Evolutionary conservation across 176 grass and related monocot species (phyloP), one percentile per base, ranked within the genome.

Genomic region (Poa annua): DNA sequence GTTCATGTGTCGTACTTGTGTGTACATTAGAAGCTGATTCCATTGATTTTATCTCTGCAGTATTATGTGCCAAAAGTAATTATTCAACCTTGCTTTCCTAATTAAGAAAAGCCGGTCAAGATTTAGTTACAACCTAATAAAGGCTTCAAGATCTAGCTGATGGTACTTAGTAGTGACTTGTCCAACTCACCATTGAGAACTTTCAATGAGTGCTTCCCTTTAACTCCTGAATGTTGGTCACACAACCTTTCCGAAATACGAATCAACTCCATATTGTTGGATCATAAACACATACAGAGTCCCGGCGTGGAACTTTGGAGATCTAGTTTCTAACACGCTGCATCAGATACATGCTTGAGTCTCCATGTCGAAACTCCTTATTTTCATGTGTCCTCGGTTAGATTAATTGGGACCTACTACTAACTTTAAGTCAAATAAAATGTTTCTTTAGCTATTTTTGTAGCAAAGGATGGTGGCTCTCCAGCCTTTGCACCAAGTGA

Each of bases 11-110:
- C 7, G 35, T 62, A 16, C 35, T 34, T 65, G 7, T 10, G 3
- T 62, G 38, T 50, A 48, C 75, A 85, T 61, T 38, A 69, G 19
- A n/a, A 79, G 20, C 20, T 79, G 49, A 74, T 54, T 84, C 32
- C 59, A 66, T 55, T 14, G 26, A 14, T 72, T 73, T 73, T 64
- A n/a, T 55, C 4, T 75, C 56, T 7, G 20, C 55, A 22, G 53
- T n/a, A 41, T 1, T 41, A 33, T 68, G 47, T 20, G 17, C 3
- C 60, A 76, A 52, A 75, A 26, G n/a, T 65, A 11, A 24, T 65
- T 33, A 63, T 51, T 7, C 1, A 19, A 0, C 38, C 29, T 53
- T 64, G 7, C 16, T 80, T 74, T 66, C 29, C 29, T 74, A 66
- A 66, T 21, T 51, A 24, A 4, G 11, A 45, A 54, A 3, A 29